Conservation (phyloP, 441 rosid species). For the Lepidium campestre region DNA sequence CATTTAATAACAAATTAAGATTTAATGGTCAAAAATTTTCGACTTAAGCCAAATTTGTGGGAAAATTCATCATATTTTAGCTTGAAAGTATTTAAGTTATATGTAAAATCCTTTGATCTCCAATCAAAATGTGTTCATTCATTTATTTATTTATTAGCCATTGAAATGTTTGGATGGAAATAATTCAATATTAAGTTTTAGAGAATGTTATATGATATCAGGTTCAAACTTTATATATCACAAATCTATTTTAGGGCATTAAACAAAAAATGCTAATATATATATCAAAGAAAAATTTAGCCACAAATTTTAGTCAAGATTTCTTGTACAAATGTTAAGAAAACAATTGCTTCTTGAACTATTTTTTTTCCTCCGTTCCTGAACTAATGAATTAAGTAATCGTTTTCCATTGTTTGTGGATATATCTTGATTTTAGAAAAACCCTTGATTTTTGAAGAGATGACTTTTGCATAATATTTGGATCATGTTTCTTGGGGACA, state of each 20-base stretch:
- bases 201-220: no score
- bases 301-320: neutral
- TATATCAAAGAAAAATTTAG: neutral
- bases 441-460: neutral
- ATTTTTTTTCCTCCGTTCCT: neutral
- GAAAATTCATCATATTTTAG: no score
- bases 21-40: no score
- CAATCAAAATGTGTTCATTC: no score
- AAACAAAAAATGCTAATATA: neutral
- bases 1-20: no score
- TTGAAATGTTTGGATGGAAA: neutral
- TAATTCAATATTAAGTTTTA: no score
- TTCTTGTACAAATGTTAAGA: neutral
- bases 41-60: no score
- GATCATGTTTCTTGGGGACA: conserved; percentile 22
- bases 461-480: conserved; percentile 13
- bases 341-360: neutral
- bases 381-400: no score
- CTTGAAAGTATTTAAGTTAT: neutral
- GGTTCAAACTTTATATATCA: neutral
- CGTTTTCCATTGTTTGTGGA: neutral
- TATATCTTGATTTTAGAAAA: neutral
- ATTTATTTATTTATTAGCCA: no score
- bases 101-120: neutral
- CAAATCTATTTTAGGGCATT: neutral